Conservation (phyloP, 1,139 yeast species). For the Yamadazyma conglobata region DNA sequence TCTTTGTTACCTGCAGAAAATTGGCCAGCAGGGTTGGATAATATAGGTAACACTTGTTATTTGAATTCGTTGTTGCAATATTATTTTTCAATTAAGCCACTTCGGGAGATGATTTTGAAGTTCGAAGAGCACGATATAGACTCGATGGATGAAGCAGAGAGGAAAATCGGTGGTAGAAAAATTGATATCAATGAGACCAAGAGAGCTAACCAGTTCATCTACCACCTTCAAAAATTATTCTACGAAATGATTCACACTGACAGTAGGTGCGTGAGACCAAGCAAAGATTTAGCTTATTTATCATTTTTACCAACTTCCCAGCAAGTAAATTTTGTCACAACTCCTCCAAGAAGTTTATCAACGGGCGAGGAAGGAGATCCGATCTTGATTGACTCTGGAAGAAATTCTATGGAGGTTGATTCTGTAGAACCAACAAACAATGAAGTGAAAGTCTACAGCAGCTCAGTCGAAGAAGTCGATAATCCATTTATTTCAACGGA, state of each 20-base stretch:
- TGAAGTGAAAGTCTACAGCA: slow-evolving; percentile 5
- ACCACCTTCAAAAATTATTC: slow-evolving; percentile 67
- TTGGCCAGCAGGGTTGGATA: slow-evolving; percentile 89
- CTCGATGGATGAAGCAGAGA: slow-evolving; percentile 17
- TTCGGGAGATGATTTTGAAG: slow-evolving; percentile 61
- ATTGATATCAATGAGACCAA: slow-evolving; percentile 72
- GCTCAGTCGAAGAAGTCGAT: slow-evolving; percentile 8
- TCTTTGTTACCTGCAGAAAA: slow-evolving; percentile 57
- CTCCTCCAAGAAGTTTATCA: slow-evolving; percentile 10
- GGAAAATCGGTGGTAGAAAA: slow-evolving; percentile 83
- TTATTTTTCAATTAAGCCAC: slow-evolving; percentile 80
- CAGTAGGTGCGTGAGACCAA: slow-evolving; percentile 71
- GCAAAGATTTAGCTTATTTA: slow-evolving; percentile 78
- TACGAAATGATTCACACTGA: slow-evolving; percentile 62
- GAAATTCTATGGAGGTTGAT: slow-evolving; percentile 8
- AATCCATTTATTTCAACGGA: slow-evolving; percentile 3
- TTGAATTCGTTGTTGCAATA: slow-evolving; percentile 86
- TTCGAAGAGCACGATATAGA: slow-evolving; percentile 41
- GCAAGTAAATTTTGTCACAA: slow-evolving; percentile 51
- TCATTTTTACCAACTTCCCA: slow-evolving; percentile 78
- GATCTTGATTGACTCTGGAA: slow-evolving; percentile 13
- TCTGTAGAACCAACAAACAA: slow-evolving; percentile 2
- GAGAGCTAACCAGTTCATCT: slow-evolving; percentile 78
- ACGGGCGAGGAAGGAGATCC: slow-evolving; percentile 9
- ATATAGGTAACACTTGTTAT: slow-evolving; percentile 94